A percentile compares a stretch with the other conserved stretches of the same genome.
Evolutionary conservation across 176 grass and related monocot species (phyloP).

Genomic region (Rhynchospora pubera): DNA sequence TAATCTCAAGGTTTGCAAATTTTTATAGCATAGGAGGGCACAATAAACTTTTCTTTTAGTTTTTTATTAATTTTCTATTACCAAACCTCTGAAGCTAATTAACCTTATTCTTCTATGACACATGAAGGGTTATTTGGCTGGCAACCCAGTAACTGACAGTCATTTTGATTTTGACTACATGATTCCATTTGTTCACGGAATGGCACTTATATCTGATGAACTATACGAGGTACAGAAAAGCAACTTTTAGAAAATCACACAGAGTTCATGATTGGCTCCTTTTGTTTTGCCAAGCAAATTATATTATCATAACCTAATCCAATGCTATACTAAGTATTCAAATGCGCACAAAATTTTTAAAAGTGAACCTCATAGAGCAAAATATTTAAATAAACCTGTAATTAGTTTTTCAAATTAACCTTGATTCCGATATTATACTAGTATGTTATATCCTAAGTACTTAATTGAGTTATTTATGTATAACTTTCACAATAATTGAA

Average conservation of each 20-base stretch:
- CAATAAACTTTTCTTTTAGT: neutral
- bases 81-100: neutral
- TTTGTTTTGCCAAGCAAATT: too few relatives aligned
- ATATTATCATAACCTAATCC: too few relatives aligned
- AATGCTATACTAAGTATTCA: too few relatives aligned
- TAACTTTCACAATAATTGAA: neutral
- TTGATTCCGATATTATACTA: too few relatives aligned
- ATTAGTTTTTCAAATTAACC: too few relatives aligned
- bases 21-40: neutral
- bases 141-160: conserved; percentile 38
- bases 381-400: too few relatives aligned
- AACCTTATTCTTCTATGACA: neutral
- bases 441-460: too few relatives aligned
- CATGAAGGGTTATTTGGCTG: conserved; percentile 48
- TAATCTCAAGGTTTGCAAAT: conserved; percentile 33
- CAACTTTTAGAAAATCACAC: too few relatives aligned
- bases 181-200: conserved; percentile 60
- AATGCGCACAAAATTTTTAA: too few relatives aligned
- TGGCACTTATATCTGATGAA: conserved; percentile 84
- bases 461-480: too few relatives aligned
- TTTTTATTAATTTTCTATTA: neutral
- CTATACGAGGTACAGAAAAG: conserved; percentile 33
- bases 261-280: too few relatives aligned
- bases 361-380: too few relatives aligned
- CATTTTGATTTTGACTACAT: conserved; percentile 31